Evolutionary conservation across 306 rosid genomes (phyloP).

Genomic region (Fragaria nilgerrensis): DNA sequence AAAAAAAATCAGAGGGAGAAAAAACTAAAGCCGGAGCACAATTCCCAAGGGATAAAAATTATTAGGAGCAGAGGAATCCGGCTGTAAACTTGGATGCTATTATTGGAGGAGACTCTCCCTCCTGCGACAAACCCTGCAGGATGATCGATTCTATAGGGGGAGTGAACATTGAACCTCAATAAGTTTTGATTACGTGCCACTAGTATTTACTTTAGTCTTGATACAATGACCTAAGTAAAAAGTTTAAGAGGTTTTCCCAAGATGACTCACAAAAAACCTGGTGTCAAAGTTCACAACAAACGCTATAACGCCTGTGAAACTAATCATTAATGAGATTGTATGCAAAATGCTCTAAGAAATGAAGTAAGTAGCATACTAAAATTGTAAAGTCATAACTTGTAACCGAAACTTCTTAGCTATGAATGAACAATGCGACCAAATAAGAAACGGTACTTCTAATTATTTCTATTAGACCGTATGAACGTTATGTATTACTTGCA

Average conservation of each 20-base stretch:
- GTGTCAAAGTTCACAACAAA: too few relatives aligned
- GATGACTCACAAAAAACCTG: too few relatives aligned
- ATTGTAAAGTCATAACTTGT: too few relatives aligned
- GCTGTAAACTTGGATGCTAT: constrained; percentile 62
- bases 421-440: background rate
- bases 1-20: constrained; percentile 30
- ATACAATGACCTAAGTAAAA: background rate
- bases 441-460: background rate
- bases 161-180: background rate
- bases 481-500: too few relatives aligned
- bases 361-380: too few relatives aligned
- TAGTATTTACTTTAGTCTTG: background rate
- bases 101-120: constrained; percentile 21
- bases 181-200: constrained; percentile 7
- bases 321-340: too few relatives aligned
- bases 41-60: constrained; percentile 44
- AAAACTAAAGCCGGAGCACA: constrained; percentile 37
- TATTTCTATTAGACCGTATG: too few relatives aligned
- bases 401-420: background rate
- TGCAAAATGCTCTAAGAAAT: too few relatives aligned
- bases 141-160: constrained; percentile 48
- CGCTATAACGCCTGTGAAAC: too few relatives aligned
- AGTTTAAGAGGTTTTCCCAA: too few relatives aligned
- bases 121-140: constrained; percentile 57
- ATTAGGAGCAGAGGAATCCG: constrained; percentile 75